Evolutionary conservation across 2,329 filamentous ascomycete genomes (phyloP).

Genomic region (Neoscytalidium dimidiatum): DNA sequence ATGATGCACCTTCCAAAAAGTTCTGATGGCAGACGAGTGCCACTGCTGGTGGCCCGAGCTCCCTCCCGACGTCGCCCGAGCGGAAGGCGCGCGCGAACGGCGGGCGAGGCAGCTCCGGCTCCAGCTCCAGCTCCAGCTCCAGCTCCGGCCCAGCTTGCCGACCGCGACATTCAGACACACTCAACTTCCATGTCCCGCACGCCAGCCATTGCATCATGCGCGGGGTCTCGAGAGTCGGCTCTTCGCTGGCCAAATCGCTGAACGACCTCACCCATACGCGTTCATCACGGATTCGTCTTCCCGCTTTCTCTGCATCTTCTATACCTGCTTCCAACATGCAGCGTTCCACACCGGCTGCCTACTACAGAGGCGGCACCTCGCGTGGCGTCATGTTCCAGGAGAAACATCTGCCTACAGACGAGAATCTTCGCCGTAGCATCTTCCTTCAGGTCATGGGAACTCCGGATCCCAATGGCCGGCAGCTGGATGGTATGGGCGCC

Average conservation of each 20-base stretch:
- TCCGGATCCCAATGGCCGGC: conserved; percentile 66
- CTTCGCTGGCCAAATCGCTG: neutral
- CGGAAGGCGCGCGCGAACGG: neutral
- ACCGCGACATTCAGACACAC: no score
- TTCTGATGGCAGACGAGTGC: neutral
- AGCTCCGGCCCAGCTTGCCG: no score
- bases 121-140: no score
- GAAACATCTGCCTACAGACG: conserved; percentile 53
- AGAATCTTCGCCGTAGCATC: conserved; percentile 53
- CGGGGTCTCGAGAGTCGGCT: neutral
- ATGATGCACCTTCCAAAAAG: conserved; percentile 16
- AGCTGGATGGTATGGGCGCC: conserved; percentile 72
- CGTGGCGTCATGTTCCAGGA: conserved; percentile 63
- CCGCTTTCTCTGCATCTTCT: neutral
- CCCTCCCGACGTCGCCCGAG: conserved; percentile 13
- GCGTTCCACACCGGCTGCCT: conserved; percentile 47
- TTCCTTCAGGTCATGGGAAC: conserved; percentile 64
- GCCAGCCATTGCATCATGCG: neutral
- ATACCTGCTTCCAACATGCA: conserved; percentile 2
- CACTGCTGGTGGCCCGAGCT: conserved; percentile 1
- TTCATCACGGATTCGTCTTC: neutral
- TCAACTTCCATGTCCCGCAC: neutral
- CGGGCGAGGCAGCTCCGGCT: neutral
- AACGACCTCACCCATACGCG: neutral
- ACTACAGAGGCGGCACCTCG: conserved; percentile 71